Conservation (phyloP, 2,329 filamentous ascomycete species). For the Lasiodiplodia sp. region DNA sequence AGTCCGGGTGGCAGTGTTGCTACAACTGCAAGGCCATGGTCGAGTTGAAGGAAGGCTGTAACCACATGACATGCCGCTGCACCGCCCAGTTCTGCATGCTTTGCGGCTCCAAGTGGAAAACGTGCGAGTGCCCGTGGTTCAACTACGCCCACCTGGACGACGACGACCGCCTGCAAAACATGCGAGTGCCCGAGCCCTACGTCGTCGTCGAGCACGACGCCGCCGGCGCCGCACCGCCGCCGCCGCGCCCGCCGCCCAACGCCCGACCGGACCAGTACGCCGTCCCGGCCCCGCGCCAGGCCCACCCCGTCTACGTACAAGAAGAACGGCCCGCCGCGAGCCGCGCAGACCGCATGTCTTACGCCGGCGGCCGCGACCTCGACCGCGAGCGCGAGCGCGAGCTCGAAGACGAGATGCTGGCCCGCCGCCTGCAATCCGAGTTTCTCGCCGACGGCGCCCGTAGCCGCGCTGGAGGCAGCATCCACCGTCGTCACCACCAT, state of each 20-base stretch:
- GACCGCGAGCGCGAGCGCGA: conserved; percentile 46
- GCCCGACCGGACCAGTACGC: conserved; percentile 40
- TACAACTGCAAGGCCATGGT: conserved; percentile 76
- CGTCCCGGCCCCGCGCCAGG: conserved; percentile 39
- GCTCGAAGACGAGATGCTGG: conserved; percentile 57
- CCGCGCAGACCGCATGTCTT: conserved; percentile 39
- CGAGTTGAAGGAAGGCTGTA: conserved; percentile 82
- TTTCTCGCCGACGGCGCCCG: conserved; percentile 39
- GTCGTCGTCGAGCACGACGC: conserved; percentile 57
- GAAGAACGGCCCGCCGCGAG: conserved; percentile 38
- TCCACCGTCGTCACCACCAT: conserved; percentile 31
- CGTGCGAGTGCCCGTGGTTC: conserved; percentile 83
- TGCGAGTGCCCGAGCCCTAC: conserved; percentile 50
- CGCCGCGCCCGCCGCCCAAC: conserved; percentile 34
- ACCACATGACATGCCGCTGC: conserved; percentile 88
- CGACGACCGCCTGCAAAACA: conserved; percentile 53
- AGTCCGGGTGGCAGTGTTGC: conserved; percentile 78
- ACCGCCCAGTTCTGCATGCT: conserved; percentile 87
- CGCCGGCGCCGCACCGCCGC: conserved; percentile 43
- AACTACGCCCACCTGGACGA: conserved; percentile 63
- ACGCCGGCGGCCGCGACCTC: conserved; percentile 37
- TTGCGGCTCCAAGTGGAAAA: conserved; percentile 83
- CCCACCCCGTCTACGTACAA: conserved; percentile 35
- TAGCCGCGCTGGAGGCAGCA: conserved; percentile 39
- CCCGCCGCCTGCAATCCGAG: conserved; percentile 59